Evolutionary conservation across 2,329 filamentous ascomycete species (phyloP).

Genomic region (Blumeria graminis): DNA sequence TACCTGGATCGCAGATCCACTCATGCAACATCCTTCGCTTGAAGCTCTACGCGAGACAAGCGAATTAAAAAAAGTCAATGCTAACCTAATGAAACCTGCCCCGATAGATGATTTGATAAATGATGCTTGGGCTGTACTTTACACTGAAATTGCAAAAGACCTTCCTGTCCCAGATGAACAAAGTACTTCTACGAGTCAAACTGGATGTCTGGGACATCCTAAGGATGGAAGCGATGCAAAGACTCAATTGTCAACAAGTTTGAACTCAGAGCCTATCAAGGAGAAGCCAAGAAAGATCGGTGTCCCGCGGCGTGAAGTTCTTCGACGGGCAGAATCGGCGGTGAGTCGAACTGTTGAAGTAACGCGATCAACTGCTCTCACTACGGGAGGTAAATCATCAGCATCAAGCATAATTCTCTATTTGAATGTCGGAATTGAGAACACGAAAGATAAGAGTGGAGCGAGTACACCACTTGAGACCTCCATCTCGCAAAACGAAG

Average conservation of each 20-base stretch:
- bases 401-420: slow-evolving; percentile 16
- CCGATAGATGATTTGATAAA: slow-evolving; percentile 83
- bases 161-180: slow-evolving; percentile 22
- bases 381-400: slow-evolving; percentile 12
- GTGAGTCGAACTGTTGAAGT: slow-evolving; percentile 20
- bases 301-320: slow-evolving; percentile 22
- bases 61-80: slow-evolving; percentile 59
- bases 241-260: not conserved
- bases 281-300: slow-evolving; percentile 11
- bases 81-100: slow-evolving; percentile 61
- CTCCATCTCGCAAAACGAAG: not conserved
- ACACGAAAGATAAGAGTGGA: slow-evolving; percentile 1
- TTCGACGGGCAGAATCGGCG: slow-evolving; percentile 36
- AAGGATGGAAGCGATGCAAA: slow-evolving; percentile 2
- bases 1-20: slow-evolving; percentile 27
- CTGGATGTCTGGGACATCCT: slow-evolving; percentile 13
- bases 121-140: slow-evolving; percentile 65
- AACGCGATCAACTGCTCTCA: slow-evolving; percentile 16
- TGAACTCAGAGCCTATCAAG: slow-evolving; percentile 10
- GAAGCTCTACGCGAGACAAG: slow-evolving; percentile 41
- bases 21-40: slow-evolving; percentile 23
- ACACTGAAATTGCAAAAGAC: slow-evolving; percentile 36
- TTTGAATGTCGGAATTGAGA: slow-evolving; percentile 12
- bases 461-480: slow-evolving; percentile 1
- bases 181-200: slow-evolving; percentile 6